A percentile compares a stretch with the other conserved stretches of the same genome.
Conservation (phyloP, 2,329 filamentous ascomycete species). For the Corniculantispora saksenae region DNA sequence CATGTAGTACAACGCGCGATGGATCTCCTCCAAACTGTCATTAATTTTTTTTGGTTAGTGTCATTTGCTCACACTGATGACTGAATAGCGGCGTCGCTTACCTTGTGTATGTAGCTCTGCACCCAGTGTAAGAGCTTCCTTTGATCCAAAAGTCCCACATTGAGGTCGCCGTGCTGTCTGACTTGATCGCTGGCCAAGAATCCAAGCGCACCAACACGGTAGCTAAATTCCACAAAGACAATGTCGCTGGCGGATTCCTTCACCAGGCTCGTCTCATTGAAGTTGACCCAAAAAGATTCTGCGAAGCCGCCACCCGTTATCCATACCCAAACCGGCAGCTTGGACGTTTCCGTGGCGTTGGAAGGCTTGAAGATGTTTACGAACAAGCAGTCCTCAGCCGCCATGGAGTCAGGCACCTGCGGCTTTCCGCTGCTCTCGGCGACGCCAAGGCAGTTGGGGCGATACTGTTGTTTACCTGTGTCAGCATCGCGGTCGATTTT, state of each 20-base stretch:
- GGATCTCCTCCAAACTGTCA: conserved; percentile 59
- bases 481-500: neutral
- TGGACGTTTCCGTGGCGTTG: conserved; percentile 27
- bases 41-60: neutral
- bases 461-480: conserved; percentile 36
- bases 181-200: conserved; percentile 62
- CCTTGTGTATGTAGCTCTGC: conserved; percentile 55
- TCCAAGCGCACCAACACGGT: conserved; percentile 62
- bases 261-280: conserved; percentile 51
- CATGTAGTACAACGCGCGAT: conserved; percentile 59
- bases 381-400: conserved; percentile 48
- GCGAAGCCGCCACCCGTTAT: conserved; percentile 49
- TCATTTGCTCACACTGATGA: neutral
- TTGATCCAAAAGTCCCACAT: conserved; percentile 66
- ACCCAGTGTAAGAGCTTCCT: conserved; percentile 62
- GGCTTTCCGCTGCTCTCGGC: conserved; percentile 15
- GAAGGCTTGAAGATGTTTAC: conserved; percentile 51
- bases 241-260: conserved; percentile 46
- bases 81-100: conserved; percentile 23
- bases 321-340: conserved; percentile 41
- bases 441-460: conserved; percentile 44
- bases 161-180: conserved; percentile 56
- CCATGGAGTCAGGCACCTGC: conserved; percentile 27
- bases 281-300: conserved; percentile 50
- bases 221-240: conserved; percentile 62